phyloP scores from a whole-genome alignment of 305 asterid species.

The Caryopteris hybrid region DNA sequence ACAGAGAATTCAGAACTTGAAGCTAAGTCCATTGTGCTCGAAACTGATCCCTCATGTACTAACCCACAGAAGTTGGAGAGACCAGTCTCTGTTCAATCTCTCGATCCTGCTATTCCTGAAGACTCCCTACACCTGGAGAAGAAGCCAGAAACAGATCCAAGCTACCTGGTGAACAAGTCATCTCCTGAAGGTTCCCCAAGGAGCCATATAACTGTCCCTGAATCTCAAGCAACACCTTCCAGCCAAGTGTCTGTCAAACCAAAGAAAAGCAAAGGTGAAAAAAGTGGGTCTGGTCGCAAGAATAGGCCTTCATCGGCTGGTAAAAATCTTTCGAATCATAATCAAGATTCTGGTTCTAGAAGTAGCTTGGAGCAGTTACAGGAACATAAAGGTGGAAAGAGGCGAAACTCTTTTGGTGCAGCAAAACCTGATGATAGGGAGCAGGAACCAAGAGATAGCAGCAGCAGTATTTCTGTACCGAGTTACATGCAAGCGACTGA shows the following conservation, averaged over 20 bases:
- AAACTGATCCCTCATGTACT: conserved; percentile 31
- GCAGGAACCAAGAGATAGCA: conserved; percentile 86
- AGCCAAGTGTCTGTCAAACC: conserved; percentile 62
- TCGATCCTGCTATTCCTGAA: conserved; percentile 21
- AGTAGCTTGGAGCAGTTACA: conserved; percentile 53
- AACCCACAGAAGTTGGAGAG: conserved; percentile 30
- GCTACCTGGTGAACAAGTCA: conserved; percentile 31
- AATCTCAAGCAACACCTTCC: conserved; percentile 77
- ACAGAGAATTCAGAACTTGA: conserved; percentile 35
- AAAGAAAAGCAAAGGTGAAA: conserved; percentile 54
- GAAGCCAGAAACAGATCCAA: conserved; percentile 36
- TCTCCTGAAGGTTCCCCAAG: conserved; percentile 78
- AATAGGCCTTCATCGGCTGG: conserved; percentile 44
- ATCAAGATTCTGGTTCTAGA: conserved; percentile 46
- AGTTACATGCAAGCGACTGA: conserved; percentile 98
- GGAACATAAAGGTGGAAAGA: conserved; percentile 60
- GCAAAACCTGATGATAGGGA: conserved; percentile 57
- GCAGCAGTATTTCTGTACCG: conserved; percentile 70
- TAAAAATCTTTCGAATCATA: conserved; percentile 40
- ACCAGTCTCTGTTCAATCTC: conserved; percentile 27
- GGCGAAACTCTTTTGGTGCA: conserved; percentile 71
- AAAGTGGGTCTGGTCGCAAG: conserved; percentile 47
- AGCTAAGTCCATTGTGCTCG: conserved; percentile 30
- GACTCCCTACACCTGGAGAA: conserved; percentile 34
- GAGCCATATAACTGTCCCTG: conserved; percentile 58